Percentiles rank a stretch among this genome's conserved stretches.
These are phyloP conservation scores for Penicillium sp. DNA, from an alignment of 2,329 filamentous ascomycete genomes.

Conservation along the genomic window DNA sequence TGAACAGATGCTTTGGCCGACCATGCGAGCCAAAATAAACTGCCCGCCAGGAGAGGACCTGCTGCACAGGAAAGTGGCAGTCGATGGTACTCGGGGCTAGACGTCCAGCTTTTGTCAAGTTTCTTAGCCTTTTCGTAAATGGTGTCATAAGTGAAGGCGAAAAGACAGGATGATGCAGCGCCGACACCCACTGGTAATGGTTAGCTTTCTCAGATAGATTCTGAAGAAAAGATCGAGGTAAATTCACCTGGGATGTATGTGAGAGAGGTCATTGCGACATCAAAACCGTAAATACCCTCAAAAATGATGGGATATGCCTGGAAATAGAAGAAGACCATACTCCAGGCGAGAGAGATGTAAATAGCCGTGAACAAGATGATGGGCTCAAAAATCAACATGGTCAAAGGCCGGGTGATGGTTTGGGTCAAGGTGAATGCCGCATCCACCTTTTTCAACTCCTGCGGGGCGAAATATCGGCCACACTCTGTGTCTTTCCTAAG, in stretches of 20 bases:
- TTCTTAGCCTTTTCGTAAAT: slow-evolving; percentile 55
- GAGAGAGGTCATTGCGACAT: slow-evolving; percentile 63
- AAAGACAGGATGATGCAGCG: slow-evolving; percentile 55
- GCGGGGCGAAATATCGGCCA: slow-evolving; percentile 53
- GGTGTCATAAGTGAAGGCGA: slow-evolving; percentile 66
- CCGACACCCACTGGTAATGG: slow-evolving; percentile 56
- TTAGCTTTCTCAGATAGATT: not conserved
- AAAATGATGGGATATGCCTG: slow-evolving; percentile 73
- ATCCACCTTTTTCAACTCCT: slow-evolving; percentile 55
- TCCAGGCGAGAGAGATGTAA: slow-evolving; percentile 70
- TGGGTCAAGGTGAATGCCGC: slow-evolving; percentile 30
- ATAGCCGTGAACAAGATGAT: slow-evolving; percentile 69
- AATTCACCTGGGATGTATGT: slow-evolving; percentile 61
- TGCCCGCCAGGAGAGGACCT: slow-evolving; percentile 59
- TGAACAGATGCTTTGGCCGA: slow-evolving; percentile 49
- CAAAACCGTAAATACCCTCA: slow-evolving; percentile 60
- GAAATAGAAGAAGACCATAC: slow-evolving; percentile 70
- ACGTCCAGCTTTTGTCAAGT: slow-evolving; percentile 55
- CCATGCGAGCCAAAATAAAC: slow-evolving; percentile 59
- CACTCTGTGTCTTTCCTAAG: slow-evolving; percentile 57
- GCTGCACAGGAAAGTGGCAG: slow-evolving; percentile 70
- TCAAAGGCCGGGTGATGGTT: slow-evolving; percentile 68
- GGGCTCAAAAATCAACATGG: slow-evolving; percentile 70
- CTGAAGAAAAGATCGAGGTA: no score
- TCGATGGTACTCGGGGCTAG: slow-evolving; percentile 58